Conservation (phyloP, 2,329 filamentous ascomycete genomes). For the Fusarium protoensiforme region DNA sequence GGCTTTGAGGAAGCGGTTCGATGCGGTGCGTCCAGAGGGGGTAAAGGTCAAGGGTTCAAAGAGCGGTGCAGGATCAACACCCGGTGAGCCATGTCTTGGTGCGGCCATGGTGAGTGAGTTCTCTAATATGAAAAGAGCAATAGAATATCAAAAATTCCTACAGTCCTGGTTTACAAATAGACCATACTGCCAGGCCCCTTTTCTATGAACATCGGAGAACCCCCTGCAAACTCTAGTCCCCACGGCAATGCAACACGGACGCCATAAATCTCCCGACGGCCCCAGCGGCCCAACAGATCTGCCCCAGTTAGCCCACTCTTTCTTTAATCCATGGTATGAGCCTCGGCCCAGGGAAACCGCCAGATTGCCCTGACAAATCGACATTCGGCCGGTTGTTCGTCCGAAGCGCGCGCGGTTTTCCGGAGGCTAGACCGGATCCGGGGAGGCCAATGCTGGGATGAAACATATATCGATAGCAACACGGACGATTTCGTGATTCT, state of each 20-base stretch:
- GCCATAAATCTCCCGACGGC: neutral
- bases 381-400: neutral
- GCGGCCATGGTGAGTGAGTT: slow-evolving; percentile 5
- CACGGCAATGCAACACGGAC: neutral
- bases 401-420: neutral
- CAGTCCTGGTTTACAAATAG: neutral
- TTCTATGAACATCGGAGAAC: neutral
- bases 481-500: neutral
- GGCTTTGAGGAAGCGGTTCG: slow-evolving; percentile 32
- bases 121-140: neutral
- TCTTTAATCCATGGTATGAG: neutral
- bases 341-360: neutral
- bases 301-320: neutral
- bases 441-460: neutral
- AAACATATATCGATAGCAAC: neutral
- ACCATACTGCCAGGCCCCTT: neutral
- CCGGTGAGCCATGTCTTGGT: slow-evolving; percentile 18
- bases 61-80: slow-evolving; percentile 22
- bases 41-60: slow-evolving; percentile 23
- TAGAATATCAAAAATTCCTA: neutral
- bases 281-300: neutral
- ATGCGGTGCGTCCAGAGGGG: slow-evolving; percentile 19
- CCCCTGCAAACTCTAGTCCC: neutral
- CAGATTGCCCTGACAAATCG: neutral
- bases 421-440: neutral